These are phyloP conservation scores for Kernera saxatilis DNA, from an alignment of 345 rosid species.

Conservation along the genomic window DNA sequence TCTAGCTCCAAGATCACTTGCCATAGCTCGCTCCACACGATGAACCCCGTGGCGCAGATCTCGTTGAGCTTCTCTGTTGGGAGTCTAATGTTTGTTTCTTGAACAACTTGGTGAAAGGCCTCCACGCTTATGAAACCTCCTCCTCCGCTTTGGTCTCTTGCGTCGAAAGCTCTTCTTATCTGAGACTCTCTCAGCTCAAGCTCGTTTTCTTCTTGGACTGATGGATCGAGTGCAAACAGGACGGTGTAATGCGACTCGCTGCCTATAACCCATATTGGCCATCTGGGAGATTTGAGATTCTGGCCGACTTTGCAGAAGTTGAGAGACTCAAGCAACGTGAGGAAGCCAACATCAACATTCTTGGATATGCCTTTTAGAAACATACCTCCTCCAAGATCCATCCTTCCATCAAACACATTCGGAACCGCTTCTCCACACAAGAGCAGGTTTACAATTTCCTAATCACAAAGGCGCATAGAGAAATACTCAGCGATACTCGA, in stretches of 20 bases:
- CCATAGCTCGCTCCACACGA: slow-evolving; percentile 99
- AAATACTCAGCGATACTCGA: not conserved
- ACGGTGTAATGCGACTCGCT: slow-evolving; percentile 99
- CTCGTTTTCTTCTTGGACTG: slow-evolving; percentile 92
- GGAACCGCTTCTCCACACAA: slow-evolving; percentile 97
- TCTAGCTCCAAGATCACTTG: slow-evolving; percentile 81
- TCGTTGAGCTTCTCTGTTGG: slow-evolving; percentile 63
- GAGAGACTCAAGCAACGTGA: slow-evolving; percentile 90
- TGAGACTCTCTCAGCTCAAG: slow-evolving; percentile 89
- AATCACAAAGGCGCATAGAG: slow-evolving; percentile 22
- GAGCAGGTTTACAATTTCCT: slow-evolving; percentile 95
- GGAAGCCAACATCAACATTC: slow-evolving; percentile 90
- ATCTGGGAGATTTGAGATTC: slow-evolving; percentile 78
- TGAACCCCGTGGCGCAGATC: slow-evolving; percentile 70
- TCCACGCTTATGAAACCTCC: slow-evolving; percentile 97
- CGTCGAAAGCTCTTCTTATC: slow-evolving; percentile 85
- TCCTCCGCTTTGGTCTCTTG: slow-evolving; percentile 97
- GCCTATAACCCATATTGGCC: slow-evolving; percentile 99
- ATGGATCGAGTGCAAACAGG: slow-evolving; percentile 76
- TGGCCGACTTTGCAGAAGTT: slow-evolving; percentile 96
- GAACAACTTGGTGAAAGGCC: slow-evolving; percentile 82
- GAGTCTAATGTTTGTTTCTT: slow-evolving; percentile 58
- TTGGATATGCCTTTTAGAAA: slow-evolving; percentile 79
- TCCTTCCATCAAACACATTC: slow-evolving; percentile 90
- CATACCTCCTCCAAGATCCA: slow-evolving; percentile 98